Base-by-base conservation (phyloP, 352 stramenopile genomes). In the Phytophthora kernoviae region DNA sequence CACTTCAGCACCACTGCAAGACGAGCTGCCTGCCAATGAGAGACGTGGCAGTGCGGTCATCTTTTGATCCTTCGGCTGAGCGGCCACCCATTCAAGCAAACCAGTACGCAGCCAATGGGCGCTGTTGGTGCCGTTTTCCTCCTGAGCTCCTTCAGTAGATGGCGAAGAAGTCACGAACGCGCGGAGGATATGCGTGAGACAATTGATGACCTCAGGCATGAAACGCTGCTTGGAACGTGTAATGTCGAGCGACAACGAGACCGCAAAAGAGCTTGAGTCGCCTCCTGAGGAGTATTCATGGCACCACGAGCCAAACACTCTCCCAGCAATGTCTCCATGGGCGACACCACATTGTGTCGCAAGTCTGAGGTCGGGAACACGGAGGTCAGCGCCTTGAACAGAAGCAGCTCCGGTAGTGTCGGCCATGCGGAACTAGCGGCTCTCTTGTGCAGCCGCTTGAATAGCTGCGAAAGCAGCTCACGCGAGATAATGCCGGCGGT, bases 281-380 rank as follows among this genome's bases (percentile, higher is more conserved):
- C 69, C 48, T 99, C 96, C 50, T 87, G 74, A 0, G 74, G 68
- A 2, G 75, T 84, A 9, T 60, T 73, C 0, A 98, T 44, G 2
- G 80, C 71, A 26, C 89, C 92, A 39, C 90, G 87, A 46, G 75
- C 77, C 21, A 98, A 73, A 21, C 88, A 89, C 59, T 98, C 90
- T 10, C 90, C 89, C 12, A 99, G 64, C 18, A 98, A 62, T 30
- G 98, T 89, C 63, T 98, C 81, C 40, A 95, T 79, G 0, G 94
- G 94, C 39, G 91, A 98, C 18, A 98, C 70, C 22, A 99, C 87
- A 46, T 96, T 91, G 72, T 99, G 94, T n/a, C 90, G 82, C 67
- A 95, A 78, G 77, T 99, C 96, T 5, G 95, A 98, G 2, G 90
- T 88, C 17, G 94, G 93, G 71, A 98, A 99, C 34, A 99, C 83